Evolutionary conservation across 192 early-diverging fungal genomes (phyloP), one percentile per base, ranked within the genome.

Genomic region (Gonapodya sp.): DNA sequence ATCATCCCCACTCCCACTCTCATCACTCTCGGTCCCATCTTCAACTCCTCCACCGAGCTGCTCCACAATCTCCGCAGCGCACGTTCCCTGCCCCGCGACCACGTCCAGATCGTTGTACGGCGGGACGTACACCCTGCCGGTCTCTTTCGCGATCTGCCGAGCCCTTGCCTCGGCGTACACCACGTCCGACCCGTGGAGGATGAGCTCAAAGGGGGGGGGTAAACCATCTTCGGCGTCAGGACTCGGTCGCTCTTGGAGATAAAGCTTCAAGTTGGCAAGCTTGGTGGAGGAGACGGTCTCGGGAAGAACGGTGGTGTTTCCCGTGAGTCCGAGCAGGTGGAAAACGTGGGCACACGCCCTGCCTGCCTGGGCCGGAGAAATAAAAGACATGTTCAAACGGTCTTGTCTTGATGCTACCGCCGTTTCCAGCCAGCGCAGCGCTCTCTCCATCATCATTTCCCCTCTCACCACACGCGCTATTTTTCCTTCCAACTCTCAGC

Each of bases 1-100:
- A 24, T 64, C 46, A 33, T 80, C 2, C 37, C 36, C 36, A 33
- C 80, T 84, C 31, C 35, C 33, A n/a, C n/a, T n/a, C 36, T 80
- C 2, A 31, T 80, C 36, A 33, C 80, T 84, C 31, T 36, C 33
- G 8, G 31, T 36, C 35, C 36, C 80, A 83, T 35, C 36, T 80
- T 80, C 74, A 78, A 36, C 33, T 35, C 84, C 36, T 36, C 32
- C 35, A 8, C 18, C 36, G 31, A 34, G 80, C 80, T 90, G 89
- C 30, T 88, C 82, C 36, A 88, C 36, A 32, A 90, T 83, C 87
- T 99, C 97, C 80, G 96, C 88, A 30, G 90, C 97, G 37, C 97
- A 92, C 1, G 97, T 99, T 36, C 97, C 98, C 87, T 99, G 98
- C 0, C 98, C 98, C n/a, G 98, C 98, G 85, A 98, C 98, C 31